These are phyloP conservation scores for Beauveria bassiana DNA, from an alignment of 2,329 filamentous ascomycete genomes.

Conservation along the genomic window DNA sequence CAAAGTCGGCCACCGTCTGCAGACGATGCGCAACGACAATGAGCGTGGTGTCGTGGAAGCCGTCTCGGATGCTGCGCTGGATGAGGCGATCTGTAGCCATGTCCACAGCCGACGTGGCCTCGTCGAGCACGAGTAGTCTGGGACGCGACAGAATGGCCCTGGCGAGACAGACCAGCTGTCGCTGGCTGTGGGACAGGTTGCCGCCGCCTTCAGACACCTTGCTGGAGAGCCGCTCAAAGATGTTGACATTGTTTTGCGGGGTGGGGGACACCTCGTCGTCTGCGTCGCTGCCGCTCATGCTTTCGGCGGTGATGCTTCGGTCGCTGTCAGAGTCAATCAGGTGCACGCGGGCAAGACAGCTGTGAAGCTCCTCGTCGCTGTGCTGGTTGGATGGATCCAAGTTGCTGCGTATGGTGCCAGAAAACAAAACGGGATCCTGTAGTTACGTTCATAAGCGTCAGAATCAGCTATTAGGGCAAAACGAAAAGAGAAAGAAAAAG, in stretches of 20 bases:
- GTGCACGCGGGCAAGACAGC: conserved; percentile 54
- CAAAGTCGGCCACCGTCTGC: conserved; percentile 60
- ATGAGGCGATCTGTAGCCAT: conserved; percentile 60
- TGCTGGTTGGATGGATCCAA: conserved; percentile 62
- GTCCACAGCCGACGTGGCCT: conserved; percentile 62
- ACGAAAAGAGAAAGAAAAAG: too few relatives aligned
- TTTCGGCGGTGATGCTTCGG: background rate
- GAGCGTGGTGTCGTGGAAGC: conserved; percentile 52
- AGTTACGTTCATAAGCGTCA: too few relatives aligned
- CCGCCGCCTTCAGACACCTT: conserved; percentile 55
- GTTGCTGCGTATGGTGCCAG: conserved; percentile 65
- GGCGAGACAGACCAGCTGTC: conserved; percentile 54
- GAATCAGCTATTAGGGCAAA: conserved; percentile 22
- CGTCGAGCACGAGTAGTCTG: conserved; percentile 61
- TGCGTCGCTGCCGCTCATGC: conserved; percentile 27
- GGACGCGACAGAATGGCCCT: conserved; percentile 55
- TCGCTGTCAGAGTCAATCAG: conserved; percentile 34
- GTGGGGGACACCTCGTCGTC: conserved; percentile 28
- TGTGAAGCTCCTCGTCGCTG: conserved; percentile 35
- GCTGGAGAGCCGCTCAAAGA: conserved; percentile 46
- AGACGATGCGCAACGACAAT: conserved; percentile 60
- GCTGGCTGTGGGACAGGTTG: conserved; percentile 25
- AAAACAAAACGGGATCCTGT: conserved; percentile 71
- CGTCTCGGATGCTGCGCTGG: conserved; percentile 54
- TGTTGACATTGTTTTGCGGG: conserved; percentile 31